Conservation (phyloP, 23 red algal genomes). For the Chondrus crispus region DNA sequence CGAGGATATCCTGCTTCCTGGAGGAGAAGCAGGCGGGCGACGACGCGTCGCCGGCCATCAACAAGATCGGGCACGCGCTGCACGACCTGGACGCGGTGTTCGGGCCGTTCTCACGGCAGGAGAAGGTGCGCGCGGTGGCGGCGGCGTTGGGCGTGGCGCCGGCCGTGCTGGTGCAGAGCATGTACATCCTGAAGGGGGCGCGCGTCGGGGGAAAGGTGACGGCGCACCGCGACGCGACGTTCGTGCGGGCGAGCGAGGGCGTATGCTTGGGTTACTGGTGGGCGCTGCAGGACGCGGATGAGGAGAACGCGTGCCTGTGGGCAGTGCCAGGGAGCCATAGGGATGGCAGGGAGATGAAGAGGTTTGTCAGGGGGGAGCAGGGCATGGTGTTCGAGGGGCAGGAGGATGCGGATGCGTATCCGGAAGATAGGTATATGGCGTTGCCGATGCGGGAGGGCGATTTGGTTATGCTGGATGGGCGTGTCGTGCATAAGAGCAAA, state of each 20-base stretch:
- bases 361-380: neutral
- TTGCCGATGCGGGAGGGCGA: constrained; percentile 48
- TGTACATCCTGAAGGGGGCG: constrained; percentile 87
- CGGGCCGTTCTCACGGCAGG: constrained; percentile 36
- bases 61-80: constrained; percentile 91
- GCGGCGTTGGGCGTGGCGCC: neutral
- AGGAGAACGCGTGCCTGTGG: constrained; percentile 85
- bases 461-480: constrained; percentile 52
- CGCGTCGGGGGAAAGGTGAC: constrained; percentile 64
- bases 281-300: constrained; percentile 66
- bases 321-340: constrained; percentile 62
- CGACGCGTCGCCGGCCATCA: constrained; percentile 24
- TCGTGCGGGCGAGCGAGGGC: constrained; percentile 10
- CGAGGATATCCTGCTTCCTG: constrained; percentile 19
- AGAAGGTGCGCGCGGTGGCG: neutral
- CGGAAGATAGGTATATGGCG: constrained; percentile 11
- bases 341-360: constrained; percentile 5
- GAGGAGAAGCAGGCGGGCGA: neutral
- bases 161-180: constrained; percentile 67
- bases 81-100: constrained; percentile 70
- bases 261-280: constrained; percentile 76
- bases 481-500: constrained; percentile 55
- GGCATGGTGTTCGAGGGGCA: neutral
- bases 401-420: neutral
- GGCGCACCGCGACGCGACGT: constrained; percentile 73